phyloP scores from a whole-genome alignment of 352 stramenopile species.

The Phytophthora lateralis region DNA sequence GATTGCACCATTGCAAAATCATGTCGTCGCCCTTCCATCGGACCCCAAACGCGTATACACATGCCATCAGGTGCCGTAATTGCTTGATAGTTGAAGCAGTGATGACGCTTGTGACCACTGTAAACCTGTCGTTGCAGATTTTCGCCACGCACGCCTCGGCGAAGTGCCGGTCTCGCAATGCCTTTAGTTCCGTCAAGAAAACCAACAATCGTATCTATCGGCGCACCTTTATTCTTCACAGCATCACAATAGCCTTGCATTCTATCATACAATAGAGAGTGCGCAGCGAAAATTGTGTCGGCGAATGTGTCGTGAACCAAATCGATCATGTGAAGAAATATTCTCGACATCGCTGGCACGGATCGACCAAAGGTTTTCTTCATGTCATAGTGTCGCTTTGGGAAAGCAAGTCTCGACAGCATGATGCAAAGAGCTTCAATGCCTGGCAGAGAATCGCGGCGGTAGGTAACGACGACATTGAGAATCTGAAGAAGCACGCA shows the following conservation, averaged over 20 bases:
- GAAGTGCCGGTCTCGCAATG: background rate
- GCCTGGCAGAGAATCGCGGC: background rate
- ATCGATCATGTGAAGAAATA: constrained; percentile 12
- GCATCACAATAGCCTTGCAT: constrained; percentile 8
- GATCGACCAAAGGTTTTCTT: constrained; percentile 4
- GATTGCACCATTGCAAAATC: background rate
- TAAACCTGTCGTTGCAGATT: constrained; percentile 8
- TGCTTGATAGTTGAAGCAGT: constrained; percentile 14
- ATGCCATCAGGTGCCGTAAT: background rate
- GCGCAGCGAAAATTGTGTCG: constrained; percentile 5
- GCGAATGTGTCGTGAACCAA: constrained; percentile 3
- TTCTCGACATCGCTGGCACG: background rate
- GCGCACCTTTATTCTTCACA: background rate
- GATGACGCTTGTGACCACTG: constrained; percentile 6
- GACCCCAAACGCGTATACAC: background rate
- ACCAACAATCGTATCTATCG: constrained; percentile 4
- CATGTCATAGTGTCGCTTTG: constrained; percentile 11
- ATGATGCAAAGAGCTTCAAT: background rate
- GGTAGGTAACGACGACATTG: background rate
- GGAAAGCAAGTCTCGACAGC: constrained; percentile 7
- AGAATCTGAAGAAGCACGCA: background rate
- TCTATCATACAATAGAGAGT: background rate
- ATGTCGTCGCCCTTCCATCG: background rate
- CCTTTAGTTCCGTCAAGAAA: constrained; percentile 8
- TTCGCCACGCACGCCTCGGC: background rate